Percentiles rank a stretch among this genome's conserved stretches.
Conservation (phyloP, 176 grass and related monocot genomes). For the Oryza glumipatula region DNA sequence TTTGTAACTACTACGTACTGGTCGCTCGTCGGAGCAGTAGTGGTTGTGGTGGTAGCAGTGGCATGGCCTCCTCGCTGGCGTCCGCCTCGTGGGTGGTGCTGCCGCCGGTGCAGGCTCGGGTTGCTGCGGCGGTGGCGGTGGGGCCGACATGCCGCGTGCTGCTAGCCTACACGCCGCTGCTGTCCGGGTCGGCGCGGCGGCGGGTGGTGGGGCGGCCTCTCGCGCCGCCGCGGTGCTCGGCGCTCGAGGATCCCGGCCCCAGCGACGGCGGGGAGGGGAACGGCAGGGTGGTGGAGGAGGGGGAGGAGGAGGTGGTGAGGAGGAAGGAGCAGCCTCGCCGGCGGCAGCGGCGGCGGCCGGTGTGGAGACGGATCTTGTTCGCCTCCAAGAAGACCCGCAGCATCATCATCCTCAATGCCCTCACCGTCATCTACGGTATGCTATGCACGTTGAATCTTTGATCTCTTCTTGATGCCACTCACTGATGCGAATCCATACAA, state of each 20-base stretch:
- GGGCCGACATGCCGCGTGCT: constrained; percentile 25
- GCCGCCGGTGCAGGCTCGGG: constrained; percentile 35
- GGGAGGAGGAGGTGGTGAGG: constrained; percentile 16
- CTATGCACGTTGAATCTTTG: constrained; percentile 25
- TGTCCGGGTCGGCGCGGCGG: constrained; percentile 4
- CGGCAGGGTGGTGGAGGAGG: background rate
- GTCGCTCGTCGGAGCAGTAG: background rate
- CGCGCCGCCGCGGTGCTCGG: constrained; percentile 33
- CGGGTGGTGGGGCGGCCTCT: constrained; percentile 21
- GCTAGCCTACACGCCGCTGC: constrained; percentile 33
- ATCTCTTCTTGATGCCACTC: background rate
- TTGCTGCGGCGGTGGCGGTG: background rate
- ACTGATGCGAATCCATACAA: background rate
- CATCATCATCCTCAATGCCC: constrained; percentile 89
- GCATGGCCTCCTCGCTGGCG: constrained; percentile 47
- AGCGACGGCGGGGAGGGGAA: background rate
- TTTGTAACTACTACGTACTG: background rate
- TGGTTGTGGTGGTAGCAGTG: background rate
- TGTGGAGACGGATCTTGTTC: constrained; percentile 90
- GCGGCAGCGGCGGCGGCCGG: constrained; percentile 45
- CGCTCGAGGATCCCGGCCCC: constrained; percentile 9
- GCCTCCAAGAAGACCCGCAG: constrained; percentile 95
- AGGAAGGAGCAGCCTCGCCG: constrained; percentile 34
- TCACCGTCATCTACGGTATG: constrained; percentile 92
- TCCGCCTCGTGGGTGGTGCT: constrained; percentile 41